Evolutionary conservation across 108 stramenopile species (phyloP).

Genomic region (Mediolabrus comicus): DNA sequence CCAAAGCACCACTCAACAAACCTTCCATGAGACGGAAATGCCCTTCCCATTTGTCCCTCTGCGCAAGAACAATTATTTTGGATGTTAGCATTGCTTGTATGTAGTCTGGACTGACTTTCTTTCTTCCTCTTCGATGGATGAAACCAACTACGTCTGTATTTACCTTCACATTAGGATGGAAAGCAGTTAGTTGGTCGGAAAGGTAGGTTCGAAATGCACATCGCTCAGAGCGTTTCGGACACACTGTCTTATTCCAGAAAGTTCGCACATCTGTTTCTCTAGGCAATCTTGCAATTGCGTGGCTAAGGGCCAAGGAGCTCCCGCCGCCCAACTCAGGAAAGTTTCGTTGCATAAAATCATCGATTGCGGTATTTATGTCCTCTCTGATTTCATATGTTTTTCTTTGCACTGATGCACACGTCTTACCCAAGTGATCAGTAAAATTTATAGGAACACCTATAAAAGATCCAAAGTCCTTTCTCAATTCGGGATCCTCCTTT

Average conservation of each 20-base stretch:
- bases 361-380: neutral
- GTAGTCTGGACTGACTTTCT: constrained; percentile 13
- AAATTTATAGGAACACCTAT: neutral
- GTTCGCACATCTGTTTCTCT: neutral
- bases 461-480: neutral
- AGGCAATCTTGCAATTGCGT: neutral
- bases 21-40: constrained; percentile 64
- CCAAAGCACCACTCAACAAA: constrained; percentile 60
- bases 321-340: neutral
- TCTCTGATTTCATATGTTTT: neutral
- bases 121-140: constrained; percentile 11
- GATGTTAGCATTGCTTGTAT: constrained; percentile 35
- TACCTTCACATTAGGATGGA: neutral
- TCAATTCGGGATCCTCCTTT: neutral
- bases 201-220: neutral
- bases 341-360: neutral
- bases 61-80: constrained; percentile 65
- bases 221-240: neutral
- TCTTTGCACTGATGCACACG: neutral
- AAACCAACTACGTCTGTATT: constrained; percentile 2
- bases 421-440: neutral
- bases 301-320: neutral
- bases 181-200: neutral
- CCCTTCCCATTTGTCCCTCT: constrained; percentile 73
- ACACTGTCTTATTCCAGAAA: neutral